A percentile compares a stretch with the other conserved stretches of the same genome.
Evolutionary conservation across 495 filamentous ascomycete genomes (phyloP).

Genomic region (Neurospora sp.): DNA sequence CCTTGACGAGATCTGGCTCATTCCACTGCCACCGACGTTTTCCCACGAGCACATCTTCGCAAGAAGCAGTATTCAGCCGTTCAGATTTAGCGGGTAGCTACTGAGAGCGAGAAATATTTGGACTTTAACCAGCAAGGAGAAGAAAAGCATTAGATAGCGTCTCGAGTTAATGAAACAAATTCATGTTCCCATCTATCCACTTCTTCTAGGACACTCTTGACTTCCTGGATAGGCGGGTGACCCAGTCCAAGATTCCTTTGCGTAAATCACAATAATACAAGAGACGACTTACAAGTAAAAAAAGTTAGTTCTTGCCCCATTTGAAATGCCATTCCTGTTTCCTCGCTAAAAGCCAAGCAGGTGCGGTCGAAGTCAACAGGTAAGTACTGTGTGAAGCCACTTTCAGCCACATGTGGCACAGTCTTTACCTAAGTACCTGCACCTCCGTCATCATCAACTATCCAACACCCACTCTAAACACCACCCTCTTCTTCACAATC

Average conservation of each 20-base stretch:
- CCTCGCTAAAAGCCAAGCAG: not conserved
- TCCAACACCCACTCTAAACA: not conserved
- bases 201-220: not conserved
- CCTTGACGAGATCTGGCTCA: not conserved
- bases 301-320: no score
- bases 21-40: not conserved
- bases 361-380: not conserved
- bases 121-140: not conserved
- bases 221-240: not conserved
- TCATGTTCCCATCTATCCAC: not conserved
- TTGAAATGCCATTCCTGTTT: no score
- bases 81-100: not conserved
- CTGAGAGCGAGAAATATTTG: not conserved
- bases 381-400: not conserved
- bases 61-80: not conserved
- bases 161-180: not conserved
- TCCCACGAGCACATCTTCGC: not conserved
- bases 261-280: not conserved
- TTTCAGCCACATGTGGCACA: not conserved
- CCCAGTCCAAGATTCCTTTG: not conserved
- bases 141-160: not conserved
- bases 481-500: not conserved
- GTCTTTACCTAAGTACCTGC: not conserved
- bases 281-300: not conserved
- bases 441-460: not conserved